Evolutionary conservation across 2,329 filamentous ascomycete genomes (phyloP), one percentile per base, ranked within the genome.

Genomic region (Tolypocladium guangdongense): DNA sequence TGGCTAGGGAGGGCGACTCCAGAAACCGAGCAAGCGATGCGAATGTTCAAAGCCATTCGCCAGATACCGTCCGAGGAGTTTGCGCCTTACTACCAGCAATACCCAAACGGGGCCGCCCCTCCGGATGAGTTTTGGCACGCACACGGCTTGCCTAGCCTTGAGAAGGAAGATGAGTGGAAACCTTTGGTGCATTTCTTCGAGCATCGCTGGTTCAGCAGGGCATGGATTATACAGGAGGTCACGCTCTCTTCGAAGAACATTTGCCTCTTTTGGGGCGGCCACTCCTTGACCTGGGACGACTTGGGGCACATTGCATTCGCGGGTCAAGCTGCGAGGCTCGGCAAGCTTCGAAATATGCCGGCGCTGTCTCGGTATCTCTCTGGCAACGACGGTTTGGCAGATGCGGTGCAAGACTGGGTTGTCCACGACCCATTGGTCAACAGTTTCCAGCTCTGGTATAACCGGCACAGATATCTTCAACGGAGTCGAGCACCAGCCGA

Each of bases 161-260:
- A 51, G 20, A 27, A 43, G 4, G 49, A 51, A 18, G 14, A 24
- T 14, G 7, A 36, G 16, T 51, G 57, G 57, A 32, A 54, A 38
- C 55, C 57, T 1, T 49, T 59, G 41, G 45, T 55, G 2, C 36
- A 50, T 36, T 58, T 59, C 24, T 56, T 59, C 14, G 52, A 58
- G 32, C 45, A 55, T 18, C 55, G 51, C 14, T 59, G 57, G 54
- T 58, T 59, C 45, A 51, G 47, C 45, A 49, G 57, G 11, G 56
- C 57, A 3, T 59, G 56, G 57, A 53, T 58, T 7, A 57, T 59
- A 14, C 56, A 59, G 33, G 57, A 59, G 30, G 54, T 56, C 5
- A 55, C 57, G 6, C 43, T 59, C 6, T 52, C 49, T 14, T 30
- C 52, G 11, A 50, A 37, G 16, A 57, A 59, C 22, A 52, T 55